Evolutionary conservation across 2,329 filamentous ascomycete species (phyloP).

Genomic region (Atkinsonella texensis): DNA sequence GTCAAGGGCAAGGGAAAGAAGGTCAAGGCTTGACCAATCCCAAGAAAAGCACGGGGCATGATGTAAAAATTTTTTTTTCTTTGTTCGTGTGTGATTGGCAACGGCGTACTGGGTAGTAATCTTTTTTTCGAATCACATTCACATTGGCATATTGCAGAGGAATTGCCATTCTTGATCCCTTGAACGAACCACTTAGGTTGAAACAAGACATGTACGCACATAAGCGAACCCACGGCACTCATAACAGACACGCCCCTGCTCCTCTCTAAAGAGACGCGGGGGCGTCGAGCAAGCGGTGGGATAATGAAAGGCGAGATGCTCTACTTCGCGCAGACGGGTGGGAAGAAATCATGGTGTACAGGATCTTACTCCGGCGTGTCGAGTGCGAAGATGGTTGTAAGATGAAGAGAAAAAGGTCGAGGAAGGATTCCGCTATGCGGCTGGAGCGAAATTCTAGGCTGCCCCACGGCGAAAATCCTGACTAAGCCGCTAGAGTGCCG

Average conservation of each 20-base stretch:
- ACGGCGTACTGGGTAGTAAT: constrained; percentile 7
- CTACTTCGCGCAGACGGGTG: constrained; percentile 40
- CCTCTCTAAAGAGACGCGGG: constrained; percentile 11
- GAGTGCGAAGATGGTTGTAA: constrained; percentile 35
- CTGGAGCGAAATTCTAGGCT: background rate
- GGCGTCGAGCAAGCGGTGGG: constrained; percentile 33
- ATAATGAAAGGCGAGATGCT: constrained; percentile 48
- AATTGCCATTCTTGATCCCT: background rate
- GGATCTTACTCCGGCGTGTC: constrained; percentile 20
- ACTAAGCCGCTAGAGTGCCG: background rate
- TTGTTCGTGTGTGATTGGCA: constrained; percentile 1
- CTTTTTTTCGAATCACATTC: background rate
- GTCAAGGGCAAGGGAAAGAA: constrained; percentile 21
- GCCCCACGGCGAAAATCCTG: background rate
- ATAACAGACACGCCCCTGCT: constrained; percentile 10
- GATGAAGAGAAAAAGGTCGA: constrained; percentile 24
- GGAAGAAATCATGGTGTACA: constrained; percentile 26
- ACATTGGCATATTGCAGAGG: background rate
- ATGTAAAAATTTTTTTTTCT: constrained; percentile 1
- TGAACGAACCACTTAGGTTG: background rate
- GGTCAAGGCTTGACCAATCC: constrained; percentile 8
- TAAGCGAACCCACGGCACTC: constrained; percentile 49
- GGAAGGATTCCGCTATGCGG: background rate
- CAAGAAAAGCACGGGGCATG: background rate
- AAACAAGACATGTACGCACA: constrained; percentile 38